Percentiles rank a stretch among this genome's conserved stretches.
Conservation (phyloP, 164 flowering plant species). For the Macadamia integrifolia region DNA sequence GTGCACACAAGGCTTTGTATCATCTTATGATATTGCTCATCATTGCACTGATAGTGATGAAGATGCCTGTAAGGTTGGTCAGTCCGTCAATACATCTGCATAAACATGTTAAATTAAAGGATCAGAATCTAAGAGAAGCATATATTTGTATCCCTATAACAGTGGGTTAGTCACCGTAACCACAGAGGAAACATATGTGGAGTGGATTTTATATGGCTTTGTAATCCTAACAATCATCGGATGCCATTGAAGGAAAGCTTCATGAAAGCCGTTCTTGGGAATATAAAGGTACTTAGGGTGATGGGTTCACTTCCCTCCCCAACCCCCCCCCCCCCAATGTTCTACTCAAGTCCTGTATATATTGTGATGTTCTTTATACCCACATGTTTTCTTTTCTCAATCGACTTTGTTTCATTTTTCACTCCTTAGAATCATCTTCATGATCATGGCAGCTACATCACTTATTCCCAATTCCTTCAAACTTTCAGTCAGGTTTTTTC, state of each 20-base stretch:
- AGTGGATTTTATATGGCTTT: constrained; percentile 99
- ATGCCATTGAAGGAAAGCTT: constrained; percentile 78
- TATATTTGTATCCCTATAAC: constrained; percentile 1
- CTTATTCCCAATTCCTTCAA: constrained; percentile 70
- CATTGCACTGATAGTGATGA: constrained; percentile 14
- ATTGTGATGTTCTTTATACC: not conserved
- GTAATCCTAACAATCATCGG: constrained; percentile 62
- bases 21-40: constrained; percentile 28
- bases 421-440: constrained; percentile 14
- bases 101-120: too few species aligned
- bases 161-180: constrained; percentile 98
- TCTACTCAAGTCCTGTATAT: too few species aligned
- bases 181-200: constrained; percentile 94
- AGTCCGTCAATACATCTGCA: not conserved
- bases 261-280: constrained; percentile 85
- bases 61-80: constrained; percentile 20
- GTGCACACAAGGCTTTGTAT: constrained; percentile 26
- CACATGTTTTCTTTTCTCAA: constrained; percentile 22
- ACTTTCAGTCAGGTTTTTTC: constrained; percentile 68
- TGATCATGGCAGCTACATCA: constrained; percentile 52
- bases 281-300: constrained; percentile 58
- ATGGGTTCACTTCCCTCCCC: too few species aligned
- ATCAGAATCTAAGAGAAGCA: not conserved
- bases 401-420: constrained; percentile 18
- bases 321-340: too few species aligned